A percentile compares a stretch with the other conserved stretches of the same genome.
Evolutionary conservation across 192 early-diverging fungal species (phyloP).

Genomic region (Coemansia sp.): DNA sequence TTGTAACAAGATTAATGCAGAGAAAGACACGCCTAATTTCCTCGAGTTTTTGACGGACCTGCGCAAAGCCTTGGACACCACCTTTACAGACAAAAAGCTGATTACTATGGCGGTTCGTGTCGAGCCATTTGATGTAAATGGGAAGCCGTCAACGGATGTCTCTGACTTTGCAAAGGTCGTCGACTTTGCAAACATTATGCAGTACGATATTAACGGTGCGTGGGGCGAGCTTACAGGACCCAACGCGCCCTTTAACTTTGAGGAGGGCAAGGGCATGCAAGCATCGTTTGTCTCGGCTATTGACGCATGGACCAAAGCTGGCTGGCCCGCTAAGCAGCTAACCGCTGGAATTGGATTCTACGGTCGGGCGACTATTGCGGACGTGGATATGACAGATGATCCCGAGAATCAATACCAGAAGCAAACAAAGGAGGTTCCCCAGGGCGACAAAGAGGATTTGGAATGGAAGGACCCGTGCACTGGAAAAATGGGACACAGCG

Average conservation of each 20-base stretch:
- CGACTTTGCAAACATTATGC: constrained; percentile 66
- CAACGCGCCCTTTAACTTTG: constrained; percentile 58
- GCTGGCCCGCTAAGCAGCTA: constrained; percentile 62
- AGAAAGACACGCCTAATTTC: constrained; percentile 64
- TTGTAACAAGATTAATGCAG: constrained; percentile 44
- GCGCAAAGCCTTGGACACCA: constrained; percentile 47
- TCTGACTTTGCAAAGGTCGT: constrained; percentile 61
- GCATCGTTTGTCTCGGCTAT: constrained; percentile 55
- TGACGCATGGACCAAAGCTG: constrained; percentile 56
- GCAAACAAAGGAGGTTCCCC: constrained; percentile 11
- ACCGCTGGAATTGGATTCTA: constrained; percentile 64
- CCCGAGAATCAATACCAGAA: constrained; percentile 31
- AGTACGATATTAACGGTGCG: constrained; percentile 61
- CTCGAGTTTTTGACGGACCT: constrained; percentile 59
- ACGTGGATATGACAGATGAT: constrained; percentile 27
- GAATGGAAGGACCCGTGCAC: constrained; percentile 54
- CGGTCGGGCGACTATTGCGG: constrained; percentile 52
- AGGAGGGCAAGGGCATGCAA: constrained; percentile 27
- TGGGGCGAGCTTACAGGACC: constrained; percentile 59
- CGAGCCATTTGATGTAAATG: constrained; percentile 55
- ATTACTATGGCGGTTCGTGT: constrained; percentile 63
- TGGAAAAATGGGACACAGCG: constrained; percentile 38
- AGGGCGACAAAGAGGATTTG: constrained; percentile 56
- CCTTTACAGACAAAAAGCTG: constrained; percentile 34
- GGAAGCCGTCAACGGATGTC: constrained; percentile 51